Evolutionary conservation across 768 basidiomycete species (phyloP), one percentile per base, ranked within the genome.

Genomic region (Collybia sp.): DNA sequence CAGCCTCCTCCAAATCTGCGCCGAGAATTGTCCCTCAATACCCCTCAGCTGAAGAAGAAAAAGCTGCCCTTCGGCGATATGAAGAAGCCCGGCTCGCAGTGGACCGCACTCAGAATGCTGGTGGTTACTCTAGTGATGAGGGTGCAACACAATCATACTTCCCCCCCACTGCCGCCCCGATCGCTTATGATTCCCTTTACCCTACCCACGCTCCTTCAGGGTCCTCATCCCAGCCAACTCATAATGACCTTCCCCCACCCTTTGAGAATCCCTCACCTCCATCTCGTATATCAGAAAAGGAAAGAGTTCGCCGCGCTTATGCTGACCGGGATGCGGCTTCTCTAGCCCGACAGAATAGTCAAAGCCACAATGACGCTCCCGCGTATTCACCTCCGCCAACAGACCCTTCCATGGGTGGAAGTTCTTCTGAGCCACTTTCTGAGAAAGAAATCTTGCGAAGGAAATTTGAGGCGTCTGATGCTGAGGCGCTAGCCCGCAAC

Each of bases 61-160:
- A 90, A 58, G 83, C 77, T 2, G 82, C 82, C 17, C 57, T 89
- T 45, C 71, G 60, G 52, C 69, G 80, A 48, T 91, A 87, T 57
- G 72, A 83, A 25, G 79, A 86, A 42, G 88, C 88, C 0, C 86
- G 80, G 58, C 68, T 69, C 40, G 87, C 88, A 5, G 87, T 88
- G 12, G 79, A 79, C 36, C 73, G 79, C 15, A 77, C 71, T 3
- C 83, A 86, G 47, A 61, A 63, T 37, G 58, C 46, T 41, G 56
- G 52, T 41, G 56, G 52, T 13, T 47, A 64, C 44, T 62, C 54
- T 18, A 30, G 25, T 35, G 25, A 25, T 6, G 57, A 53, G 25
- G 58, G 51, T 37, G 45, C 47, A 13, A 50, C 41, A 2, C 31
- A 40, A 16, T 25, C 50, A 12, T 43, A 55, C 8, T 46, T 46